Conservation (phyloP, 2,329 filamentous ascomycete genomes). For the Pezicula carpinea region DNA sequence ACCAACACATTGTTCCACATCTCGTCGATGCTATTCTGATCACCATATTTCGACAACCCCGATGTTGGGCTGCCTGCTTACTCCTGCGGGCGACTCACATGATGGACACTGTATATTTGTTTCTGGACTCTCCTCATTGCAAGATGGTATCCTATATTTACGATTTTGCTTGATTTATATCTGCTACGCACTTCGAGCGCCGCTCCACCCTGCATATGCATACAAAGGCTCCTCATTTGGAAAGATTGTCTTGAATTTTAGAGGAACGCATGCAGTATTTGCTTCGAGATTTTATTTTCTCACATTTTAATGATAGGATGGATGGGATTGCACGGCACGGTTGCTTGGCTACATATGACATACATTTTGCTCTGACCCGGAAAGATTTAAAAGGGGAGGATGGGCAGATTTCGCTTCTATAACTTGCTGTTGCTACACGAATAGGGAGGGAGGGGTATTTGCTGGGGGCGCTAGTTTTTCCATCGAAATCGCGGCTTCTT, state of each 20-base stretch:
- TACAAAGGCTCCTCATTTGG: slow-evolving; percentile 16
- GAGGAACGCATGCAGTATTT: slow-evolving; percentile 7
- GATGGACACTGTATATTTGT: slow-evolving; percentile 16
- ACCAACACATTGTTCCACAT: not conserved
- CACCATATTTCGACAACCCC: not conserved
- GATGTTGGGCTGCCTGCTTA: not conserved
- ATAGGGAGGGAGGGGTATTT: slow-evolving; percentile 4
- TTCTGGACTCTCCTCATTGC: slow-evolving; percentile 11
- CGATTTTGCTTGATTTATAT: slow-evolving; percentile 14
- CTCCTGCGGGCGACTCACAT: not conserved
- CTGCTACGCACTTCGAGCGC: slow-evolving; percentile 22
- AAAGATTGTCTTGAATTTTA: slow-evolving; percentile 16
- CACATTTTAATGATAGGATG: slow-evolving; percentile 23
- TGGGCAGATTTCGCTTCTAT: slow-evolving; percentile 7
- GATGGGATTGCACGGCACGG: slow-evolving; percentile 5
- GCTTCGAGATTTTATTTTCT: slow-evolving; percentile 9
- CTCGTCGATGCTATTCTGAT: slow-evolving; percentile 1
- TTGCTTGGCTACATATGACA: slow-evolving; percentile 2
- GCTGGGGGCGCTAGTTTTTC: not conserved
- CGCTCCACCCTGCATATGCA: slow-evolving; percentile 11
- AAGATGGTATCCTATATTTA: slow-evolving; percentile 5
- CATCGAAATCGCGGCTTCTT: not conserved
- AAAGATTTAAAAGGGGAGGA: slow-evolving; percentile 1
- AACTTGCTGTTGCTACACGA: not conserved
- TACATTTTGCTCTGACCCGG: slow-evolving; percentile 5